Conservation (phyloP, 2,329 filamentous ascomycete species). For the Biscogniauxia sp. region DNA sequence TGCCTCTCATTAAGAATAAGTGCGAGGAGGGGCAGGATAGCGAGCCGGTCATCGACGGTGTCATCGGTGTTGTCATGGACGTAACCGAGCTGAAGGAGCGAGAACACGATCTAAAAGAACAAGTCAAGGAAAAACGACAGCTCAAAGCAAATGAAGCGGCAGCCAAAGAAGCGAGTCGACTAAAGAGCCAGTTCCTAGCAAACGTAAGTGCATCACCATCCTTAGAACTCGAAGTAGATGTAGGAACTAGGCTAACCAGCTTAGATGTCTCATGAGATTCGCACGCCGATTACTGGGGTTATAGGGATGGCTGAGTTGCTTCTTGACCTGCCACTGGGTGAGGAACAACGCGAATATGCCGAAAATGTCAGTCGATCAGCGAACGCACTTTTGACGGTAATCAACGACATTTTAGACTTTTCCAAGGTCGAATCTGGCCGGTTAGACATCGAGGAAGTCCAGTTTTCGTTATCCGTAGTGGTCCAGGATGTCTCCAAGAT, state of each 20-base stretch:
- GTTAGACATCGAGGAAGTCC: slow-evolving; percentile 75
- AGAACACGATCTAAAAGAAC: slow-evolving; percentile 60
- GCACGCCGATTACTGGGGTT: slow-evolving; percentile 76
- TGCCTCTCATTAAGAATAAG: slow-evolving; percentile 61
- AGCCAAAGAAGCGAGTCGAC: slow-evolving; percentile 74
- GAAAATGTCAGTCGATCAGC: slow-evolving; percentile 78
- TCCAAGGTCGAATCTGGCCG: slow-evolving; percentile 80
- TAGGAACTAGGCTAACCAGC: slow-evolving; percentile 15
- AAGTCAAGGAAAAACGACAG: slow-evolving; percentile 67
- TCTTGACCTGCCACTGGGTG: slow-evolving; percentile 63
- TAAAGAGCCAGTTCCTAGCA: slow-evolving; percentile 77
- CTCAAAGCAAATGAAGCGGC: slow-evolving; percentile 73
- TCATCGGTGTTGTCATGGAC: slow-evolving; percentile 78
- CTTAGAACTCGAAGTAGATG: neutral
- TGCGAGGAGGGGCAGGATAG: slow-evolving; percentile 48
- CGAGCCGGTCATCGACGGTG: slow-evolving; percentile 61
- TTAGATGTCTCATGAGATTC: slow-evolving; percentile 75
- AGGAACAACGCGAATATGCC: slow-evolving; percentile 72
- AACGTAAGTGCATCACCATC: slow-evolving; percentile 42
- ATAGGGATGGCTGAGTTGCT: slow-evolving; percentile 78
- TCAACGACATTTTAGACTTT: slow-evolving; percentile 89
- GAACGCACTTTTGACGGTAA: slow-evolving; percentile 79
- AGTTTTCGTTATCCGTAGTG: slow-evolving; percentile 72
- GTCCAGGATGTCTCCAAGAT: slow-evolving; percentile 81
- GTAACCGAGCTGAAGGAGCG: slow-evolving; percentile 69